Evolutionary conservation across 257 asterid genomes (phyloP), one percentile per base, ranked within the genome.

Genomic region (Nicotiana sylvestris): DNA sequence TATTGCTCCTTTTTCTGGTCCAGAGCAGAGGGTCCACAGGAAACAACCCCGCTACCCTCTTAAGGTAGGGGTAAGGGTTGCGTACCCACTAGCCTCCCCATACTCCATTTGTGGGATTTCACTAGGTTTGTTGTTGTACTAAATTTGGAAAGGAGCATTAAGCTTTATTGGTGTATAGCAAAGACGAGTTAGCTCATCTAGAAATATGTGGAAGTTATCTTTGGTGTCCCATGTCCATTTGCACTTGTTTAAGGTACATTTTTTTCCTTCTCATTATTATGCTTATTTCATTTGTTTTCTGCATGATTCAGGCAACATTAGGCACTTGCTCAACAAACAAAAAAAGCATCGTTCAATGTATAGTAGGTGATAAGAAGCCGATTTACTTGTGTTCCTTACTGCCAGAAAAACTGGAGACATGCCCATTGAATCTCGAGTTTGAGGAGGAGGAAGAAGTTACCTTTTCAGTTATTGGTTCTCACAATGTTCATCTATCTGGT

Each of bases 401-500:
- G 64, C 99, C 99, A 0, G 91, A 91, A 81, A 93, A 13, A 68
- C 80, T 93, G 37, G 99, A 96, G 91, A 93, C 88, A 6, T 93
- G 95, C 82, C 83, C 92, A 1, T 79, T 94, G 90, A 91, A 93
- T 90, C 94, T 86, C 16, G 98, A 94, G 86, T 96, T 96, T 51
- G 98, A 92, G 85, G 99, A 94, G 84, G 98, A 93, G 0, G 93
- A 92, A 30, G 92, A 93, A 12, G 98, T 93, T 65, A 87, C 90
- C 17, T 96, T 96, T 86, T 87, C 95, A 0, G 91, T 92, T 69
- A n/a, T 84, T 82, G 99, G 99, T 46, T 84, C 91, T 76, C 90
- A 91, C 81, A 88, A 87, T n/a, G 91, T 96, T 80, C 97, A 96
- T 89, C 92, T 96, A n/a, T 90, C 98, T 76, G 99, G 99, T 61